Evolutionary conservation across 1,284 basidiomycete genomes (phyloP).

Genomic region (Rhizopogon parksii): DNA sequence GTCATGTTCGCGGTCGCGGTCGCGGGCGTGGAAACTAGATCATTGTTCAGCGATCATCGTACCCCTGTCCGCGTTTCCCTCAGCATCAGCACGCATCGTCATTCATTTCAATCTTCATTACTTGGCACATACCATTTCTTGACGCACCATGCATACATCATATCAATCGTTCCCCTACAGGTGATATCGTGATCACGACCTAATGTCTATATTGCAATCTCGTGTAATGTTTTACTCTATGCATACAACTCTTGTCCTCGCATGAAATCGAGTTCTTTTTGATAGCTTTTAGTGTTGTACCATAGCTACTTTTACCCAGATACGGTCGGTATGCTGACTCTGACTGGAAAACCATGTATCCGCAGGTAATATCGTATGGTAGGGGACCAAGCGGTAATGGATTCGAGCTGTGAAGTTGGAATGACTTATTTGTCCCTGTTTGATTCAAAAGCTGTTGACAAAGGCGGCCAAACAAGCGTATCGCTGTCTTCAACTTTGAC

Average conservation of each 20-base stretch:
- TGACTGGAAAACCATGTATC: too few relatives aligned
- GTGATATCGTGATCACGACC: background rate
- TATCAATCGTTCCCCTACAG: background rate
- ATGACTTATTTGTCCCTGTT: conserved; percentile 23
- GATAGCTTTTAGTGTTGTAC: too few relatives aligned
- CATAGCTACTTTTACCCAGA: too few relatives aligned
- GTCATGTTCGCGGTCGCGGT: conserved; percentile 19
- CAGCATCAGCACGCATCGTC: background rate
- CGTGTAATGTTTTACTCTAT: conserved; percentile 7
- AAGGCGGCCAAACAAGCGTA: conserved; percentile 24
- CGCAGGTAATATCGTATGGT: too few relatives aligned
- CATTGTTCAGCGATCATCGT: background rate
- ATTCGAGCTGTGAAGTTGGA: too few relatives aligned
- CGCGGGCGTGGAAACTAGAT: conserved; percentile 14
- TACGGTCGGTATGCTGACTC: too few relatives aligned
- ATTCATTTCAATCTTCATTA: conserved; percentile 11
- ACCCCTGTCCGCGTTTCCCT: background rate
- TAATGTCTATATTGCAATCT: conserved; percentile 7
- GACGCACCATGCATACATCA: background rate
- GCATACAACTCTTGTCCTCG: background rate
- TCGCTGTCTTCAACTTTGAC: conserved; percentile 8
- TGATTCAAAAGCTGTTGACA: conserved; percentile 23
- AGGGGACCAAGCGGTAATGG: too few relatives aligned
- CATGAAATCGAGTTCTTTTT: background rate
- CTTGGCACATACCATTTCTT: conserved; percentile 13